Evolutionary conservation across 2,329 filamentous ascomycete genomes (phyloP), one percentile per base, ranked within the genome.

Genomic region (Cadophora gregata): DNA sequence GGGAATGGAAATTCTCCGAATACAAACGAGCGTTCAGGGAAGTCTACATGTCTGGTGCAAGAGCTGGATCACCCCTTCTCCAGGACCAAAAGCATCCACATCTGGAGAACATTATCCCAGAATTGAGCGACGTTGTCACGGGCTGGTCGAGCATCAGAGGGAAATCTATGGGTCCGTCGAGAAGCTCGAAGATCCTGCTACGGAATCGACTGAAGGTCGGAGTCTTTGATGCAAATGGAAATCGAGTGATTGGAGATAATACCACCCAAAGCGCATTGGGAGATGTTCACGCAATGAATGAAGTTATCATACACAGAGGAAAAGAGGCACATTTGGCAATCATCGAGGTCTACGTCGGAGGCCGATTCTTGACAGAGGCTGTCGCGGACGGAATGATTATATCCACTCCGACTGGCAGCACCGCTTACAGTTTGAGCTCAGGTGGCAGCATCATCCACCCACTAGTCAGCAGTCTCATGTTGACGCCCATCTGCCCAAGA

Each of bases 331-430:
- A 98, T 78, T 86, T 99, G 6, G 93, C 93, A 45, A 90, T 97
- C 71, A 92, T 99, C 72, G 93, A 97, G 75, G 92, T 99, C 51
- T 96, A 89, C 75, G 90, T 98, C 67, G 94, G 94, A 73, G 91
- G 92, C 38, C 89, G 93, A 63, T 96, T 96, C 74, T 83, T 99
- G 55, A 99, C 96, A 1, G 93, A 97, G 78, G 95, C 93, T 0
- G 94, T 97, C 14, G 95, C 94, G 0, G 96, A 99, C 78, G 96
- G 96, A 60, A 96, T 99, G 78, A 90, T 98, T 53, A 89, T 98
- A 66, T 93, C 91, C 70, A 97, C 95, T 0, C 96, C 96, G 0
- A 99, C 96, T 0, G 96, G 96, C 2, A 96, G 92, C 48, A 99
- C 96, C 0, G 96, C 96, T 0, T 99, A 99, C 81, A 96, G 91